phyloP scores from a whole-genome alignment of 148 eudicot species.

The Suaeda aralocaspica region DNA sequence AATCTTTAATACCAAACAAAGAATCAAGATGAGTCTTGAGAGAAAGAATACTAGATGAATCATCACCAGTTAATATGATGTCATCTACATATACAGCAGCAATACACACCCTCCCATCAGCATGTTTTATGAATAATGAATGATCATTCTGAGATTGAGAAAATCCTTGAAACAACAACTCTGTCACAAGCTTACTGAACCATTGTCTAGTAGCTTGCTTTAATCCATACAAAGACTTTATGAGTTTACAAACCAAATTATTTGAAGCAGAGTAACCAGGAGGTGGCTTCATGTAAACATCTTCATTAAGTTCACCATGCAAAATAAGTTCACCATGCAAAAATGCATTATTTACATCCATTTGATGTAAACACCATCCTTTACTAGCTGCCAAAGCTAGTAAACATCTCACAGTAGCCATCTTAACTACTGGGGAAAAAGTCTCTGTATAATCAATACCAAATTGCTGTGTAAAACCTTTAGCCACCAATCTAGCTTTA shows the following conservation, averaged over 20 bases:
- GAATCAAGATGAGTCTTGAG: neutral
- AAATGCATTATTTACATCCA: too few relatives aligned
- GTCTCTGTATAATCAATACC: neutral
- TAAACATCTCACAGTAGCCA: neutral
- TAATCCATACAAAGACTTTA: neutral
- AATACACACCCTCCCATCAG: too few relatives aligned
- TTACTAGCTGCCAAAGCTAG: neutral
- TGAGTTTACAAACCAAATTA: neutral
- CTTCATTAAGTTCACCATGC: too few relatives aligned
- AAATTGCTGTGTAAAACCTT: neutral
- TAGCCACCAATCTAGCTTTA: neutral
- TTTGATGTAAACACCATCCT: neutral
- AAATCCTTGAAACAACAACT: neutral
- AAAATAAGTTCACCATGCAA: too few relatives aligned
- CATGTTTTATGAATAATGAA: neutral
- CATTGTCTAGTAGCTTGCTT: neutral
- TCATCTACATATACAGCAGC: slow-evolving; percentile 5
- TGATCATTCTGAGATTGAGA: neutral
- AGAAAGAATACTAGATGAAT: neutral
- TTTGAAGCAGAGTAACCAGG: neutral
- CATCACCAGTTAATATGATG: neutral
- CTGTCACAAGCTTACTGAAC: neutral
- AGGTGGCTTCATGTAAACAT: neutral
- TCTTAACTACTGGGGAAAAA: neutral
- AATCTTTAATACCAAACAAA: neutral